Percentiles rank a stretch among this genome's conserved stretches.
These are phyloP conservation scores for Calonectria montana DNA, from an alignment of 2,329 filamentous ascomycete species.

Conservation along the genomic window DNA sequence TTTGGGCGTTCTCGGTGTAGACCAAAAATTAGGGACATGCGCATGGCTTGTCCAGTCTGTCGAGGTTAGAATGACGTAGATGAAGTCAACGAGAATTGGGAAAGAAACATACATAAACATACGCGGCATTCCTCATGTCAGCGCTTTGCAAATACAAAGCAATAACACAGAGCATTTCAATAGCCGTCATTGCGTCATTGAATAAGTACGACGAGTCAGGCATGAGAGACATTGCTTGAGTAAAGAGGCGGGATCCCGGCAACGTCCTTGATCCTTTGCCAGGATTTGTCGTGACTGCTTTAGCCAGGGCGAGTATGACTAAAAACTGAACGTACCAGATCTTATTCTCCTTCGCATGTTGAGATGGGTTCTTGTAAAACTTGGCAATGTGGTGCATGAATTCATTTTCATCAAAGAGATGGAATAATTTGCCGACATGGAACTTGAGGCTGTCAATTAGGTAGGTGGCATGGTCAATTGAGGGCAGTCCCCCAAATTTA, in stretches of 20 bases:
- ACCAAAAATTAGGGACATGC: slow-evolving; percentile 22
- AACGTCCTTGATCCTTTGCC: slow-evolving; percentile 7
- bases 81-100: too few relatives aligned
- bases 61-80: background rate
- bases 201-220: slow-evolving; percentile 22
- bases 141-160: slow-evolving; percentile 21
- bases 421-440: slow-evolving; percentile 16
- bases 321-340: slow-evolving; percentile 24
- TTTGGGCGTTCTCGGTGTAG: slow-evolving; percentile 19
- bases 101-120: slow-evolving; percentile 14
- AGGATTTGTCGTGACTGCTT: slow-evolving; percentile 17
- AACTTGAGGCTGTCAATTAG: slow-evolving; percentile 21
- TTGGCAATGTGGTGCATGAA: background rate
- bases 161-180: slow-evolving; percentile 18
- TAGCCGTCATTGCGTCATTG: slow-evolving; percentile 19
- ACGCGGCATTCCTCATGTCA: slow-evolving; percentile 22
- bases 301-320: slow-evolving; percentile 9
- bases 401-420: slow-evolving; percentile 14
- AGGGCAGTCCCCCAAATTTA: slow-evolving; percentile 5
- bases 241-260: slow-evolving; percentile 14
- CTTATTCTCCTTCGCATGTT: background rate
- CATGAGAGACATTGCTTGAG: slow-evolving; percentile 23
- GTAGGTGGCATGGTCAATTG: slow-evolving; percentile 15
- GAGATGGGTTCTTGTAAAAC: slow-evolving; percentile 9
- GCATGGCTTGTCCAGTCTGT: slow-evolving; percentile 18